Base-by-base conservation (phyloP, 768 basidiomycete species). In the Lentinula aciculospora region DNA sequence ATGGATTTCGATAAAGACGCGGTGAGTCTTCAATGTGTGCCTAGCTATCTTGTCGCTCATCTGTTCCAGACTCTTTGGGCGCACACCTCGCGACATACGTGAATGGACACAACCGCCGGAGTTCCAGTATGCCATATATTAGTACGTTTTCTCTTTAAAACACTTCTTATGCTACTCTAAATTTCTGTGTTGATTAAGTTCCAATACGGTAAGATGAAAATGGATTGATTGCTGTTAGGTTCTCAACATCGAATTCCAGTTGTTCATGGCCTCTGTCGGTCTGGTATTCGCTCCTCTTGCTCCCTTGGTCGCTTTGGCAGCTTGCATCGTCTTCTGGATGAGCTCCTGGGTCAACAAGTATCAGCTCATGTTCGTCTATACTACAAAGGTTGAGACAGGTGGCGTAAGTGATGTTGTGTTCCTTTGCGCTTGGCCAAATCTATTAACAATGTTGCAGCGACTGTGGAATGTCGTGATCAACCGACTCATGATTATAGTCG, bases 391-490 rank as follows among this genome's bases (percentile, higher is more conserved):
- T 13, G 97, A 99, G 72, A 92, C 88, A 53, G 97, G 96, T 58
- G 97, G 97, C 31, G 91, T 93, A 69, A 62, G 89, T 81, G 53
- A 56, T 25, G 13, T 55, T 28, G 29, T 50, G 51, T 37, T 1
- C 40, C 58, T 15, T 46, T 27, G 1, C 27, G 13, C 13, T 8
- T 34, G 13, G 4, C 44, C 12, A n/a, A 53, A 12, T 46, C 54
- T 49, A 31, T 54, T 58, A 32, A 63, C 45, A 15, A 60, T 19
- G 29, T 53, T 27, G 4, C 64, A 94, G 92, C 88, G 92, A 19
- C 74, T 96, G 63, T 97, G 94, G 94, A 97, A 97, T 66, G 84
- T 92, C n/a, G 80, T 92, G 46, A 78, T 92, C 71, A 99, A 99
- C 69, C 85, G 97, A 54, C 74, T 98, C 23, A 72, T 98, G 13